Percentiles rank a stretch among this genome's conserved stretches.
Evolutionary conservation across 768 basidiomycete species (phyloP).

Genomic region (Gymnopilus junonius): DNA sequence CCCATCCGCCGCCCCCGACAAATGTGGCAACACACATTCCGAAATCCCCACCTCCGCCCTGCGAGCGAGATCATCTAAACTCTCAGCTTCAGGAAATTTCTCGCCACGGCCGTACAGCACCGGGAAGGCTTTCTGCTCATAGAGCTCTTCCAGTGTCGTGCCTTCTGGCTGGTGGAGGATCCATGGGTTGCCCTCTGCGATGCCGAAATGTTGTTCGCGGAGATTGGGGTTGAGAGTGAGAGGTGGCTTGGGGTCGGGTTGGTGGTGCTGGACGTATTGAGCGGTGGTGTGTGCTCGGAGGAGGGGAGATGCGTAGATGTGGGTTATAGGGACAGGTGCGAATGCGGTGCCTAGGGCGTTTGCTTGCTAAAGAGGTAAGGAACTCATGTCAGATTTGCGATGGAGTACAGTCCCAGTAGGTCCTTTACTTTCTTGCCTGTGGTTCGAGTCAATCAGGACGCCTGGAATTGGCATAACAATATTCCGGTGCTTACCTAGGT

Average conservation of each 20-base stretch:
- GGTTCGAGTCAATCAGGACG: background rate
- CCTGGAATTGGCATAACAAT: too few relatives aligned
- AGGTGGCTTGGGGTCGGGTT: conserved; percentile 55
- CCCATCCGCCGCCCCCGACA: too few relatives aligned
- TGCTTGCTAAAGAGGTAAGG: conserved; percentile 50
- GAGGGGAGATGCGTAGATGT: conserved; percentile 71
- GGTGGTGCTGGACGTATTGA: conserved; percentile 53
- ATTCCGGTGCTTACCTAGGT: conserved; percentile 54
- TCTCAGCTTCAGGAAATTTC: conserved; percentile 72
- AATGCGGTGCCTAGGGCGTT: conserved; percentile 61
- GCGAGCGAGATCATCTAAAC: conserved; percentile 59
- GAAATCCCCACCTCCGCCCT: conserved; percentile 57
- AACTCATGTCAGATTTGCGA: background rate
- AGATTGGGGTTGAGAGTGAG: conserved; percentile 58
- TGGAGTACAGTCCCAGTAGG: background rate
- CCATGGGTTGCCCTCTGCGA: conserved; percentile 72
- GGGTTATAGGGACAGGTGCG: conserved; percentile 48
- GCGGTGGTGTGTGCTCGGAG: conserved; percentile 69
- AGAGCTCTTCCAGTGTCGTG: conserved; percentile 46
- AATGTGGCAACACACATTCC: conserved; percentile 61
- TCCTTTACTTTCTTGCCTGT: conserved; percentile 25
- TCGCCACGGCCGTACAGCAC: conserved; percentile 48
- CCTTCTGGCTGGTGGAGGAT: conserved; percentile 30
- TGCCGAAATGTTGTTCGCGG: conserved; percentile 74
- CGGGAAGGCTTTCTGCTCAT: conserved; percentile 57